Base-by-base conservation (phyloP, 495 filamentous ascomycete species). In the Copromyces sp. region DNA sequence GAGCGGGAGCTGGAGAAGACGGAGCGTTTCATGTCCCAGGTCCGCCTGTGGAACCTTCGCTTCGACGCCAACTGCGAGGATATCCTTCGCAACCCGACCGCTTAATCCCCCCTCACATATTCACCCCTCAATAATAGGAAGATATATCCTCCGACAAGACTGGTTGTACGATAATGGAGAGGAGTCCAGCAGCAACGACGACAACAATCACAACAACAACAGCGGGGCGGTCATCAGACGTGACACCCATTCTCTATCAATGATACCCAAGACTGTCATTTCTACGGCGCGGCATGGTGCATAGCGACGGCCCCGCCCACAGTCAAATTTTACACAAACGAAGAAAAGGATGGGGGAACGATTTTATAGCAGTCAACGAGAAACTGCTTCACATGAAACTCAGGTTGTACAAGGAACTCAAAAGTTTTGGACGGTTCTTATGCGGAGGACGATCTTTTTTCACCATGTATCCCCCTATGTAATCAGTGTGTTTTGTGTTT, bases 61-160 rank as follows among this genome's bases (percentile, higher is more conserved):
- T 99, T 98, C 79, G 94, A 98, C 78, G 93, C 93, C 79, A 97
- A 98, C 86, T 97, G 94, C 84, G 95, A 98, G 77, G 91, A 93
- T 9, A 95, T 98, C 71, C 84, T 98, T 70, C 88, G 88, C 77
- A 85, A 84, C 75, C 87, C 88, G 68, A 83, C 80, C 75, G 75
- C 82, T 77, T 86, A 84, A 80, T 45, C 24, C n/a, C n/a, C 45
- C 53, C 29, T 71, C 72, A 24, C 24, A 71, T 69, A 70, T 41
- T 29, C 61, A 65, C 70, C 45, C 11, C 39, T 44, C 65, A 69
- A 69, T 53, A 44, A 44, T 53, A 70, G 70, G 76, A 75, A 68
- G 47, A 72, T 16, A 68, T 32, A 73, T 70, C 73, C 71, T 71
- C 72, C 65, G 73, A 44, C 72, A 65, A 75, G 72, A 74, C 73